Base-by-base conservation (phyloP, 176 grass and related monocot species). In the Oryza coarctata region DNA sequence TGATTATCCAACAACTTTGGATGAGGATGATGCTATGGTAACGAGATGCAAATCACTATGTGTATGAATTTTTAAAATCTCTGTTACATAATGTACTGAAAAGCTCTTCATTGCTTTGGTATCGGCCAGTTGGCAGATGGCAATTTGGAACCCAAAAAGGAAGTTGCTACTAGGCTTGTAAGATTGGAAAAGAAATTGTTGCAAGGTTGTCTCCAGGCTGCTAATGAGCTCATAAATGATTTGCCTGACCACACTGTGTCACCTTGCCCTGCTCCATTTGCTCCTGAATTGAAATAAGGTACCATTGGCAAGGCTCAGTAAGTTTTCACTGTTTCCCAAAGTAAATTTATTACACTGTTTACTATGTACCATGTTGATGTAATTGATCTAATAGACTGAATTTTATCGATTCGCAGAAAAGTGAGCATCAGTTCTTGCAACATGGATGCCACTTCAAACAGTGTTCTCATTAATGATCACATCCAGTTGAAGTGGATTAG, bases 161-260 rank as follows among this genome's bases (percentile, higher is more conserved):
- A 90, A 81, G 96, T 98, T 74, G 96, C 96, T 36, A 87, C 81
- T 57, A 90, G 94, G 57, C 96, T 95, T 88, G 82, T 95, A 71
- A 95, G 84, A 70, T 80, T 95, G 63, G 96, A 98, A 70, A 98
- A 98, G 87, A 98, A 90, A 86, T 93, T 98, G 73, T 82, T 98
- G 60, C 96, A 93, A 91, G 91, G 82, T 61, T 98, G 91, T 88
- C 86, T 98, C 71, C 83, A 88, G 86, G 93, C 80, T 74, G 87
- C 80, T 76, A 84, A 80, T 10, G 85, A 93, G 79, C 74, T 99
- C 33, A 95, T 93, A 91, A 87, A 82, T 40, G 73, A 89, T 12
- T 90, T 99, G 89, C 93, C 96, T 61, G 93, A 99, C 68, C 77
- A 90, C 83, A 94, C 83, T 20, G 68, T 99, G 35, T 95, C 68